Evolutionary conservation across 2,329 filamentous ascomycete genomes (phyloP), one percentile per base, ranked within the genome.

Genomic region (Neofusicoccum sp.): DNA sequence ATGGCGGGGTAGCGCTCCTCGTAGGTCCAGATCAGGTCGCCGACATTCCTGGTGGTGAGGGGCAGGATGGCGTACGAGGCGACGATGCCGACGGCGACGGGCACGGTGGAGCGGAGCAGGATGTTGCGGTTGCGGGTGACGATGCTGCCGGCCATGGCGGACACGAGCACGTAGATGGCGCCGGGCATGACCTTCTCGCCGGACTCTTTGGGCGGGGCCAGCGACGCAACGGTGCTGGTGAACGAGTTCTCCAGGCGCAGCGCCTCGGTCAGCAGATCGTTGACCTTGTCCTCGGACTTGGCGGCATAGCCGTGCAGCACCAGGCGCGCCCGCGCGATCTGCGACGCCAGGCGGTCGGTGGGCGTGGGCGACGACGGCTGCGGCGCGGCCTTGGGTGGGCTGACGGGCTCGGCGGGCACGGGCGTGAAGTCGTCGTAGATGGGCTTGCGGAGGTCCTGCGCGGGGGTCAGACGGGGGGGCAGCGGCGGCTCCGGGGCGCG

Each of bases 141-240:
- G 75, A 99, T 98, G 77, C 88, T 93, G 70, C 94, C 95, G 39
- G 95, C 92, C 93, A 99, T 97, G 71, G 92, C 89, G 45, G 93
- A 89, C 52, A 99, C 93, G 34, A 97, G 85, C 50, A 98, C 93
- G 80, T 98, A 98, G 69, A 98, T 87, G 64, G 88, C 84, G 31
- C 94, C 94, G 37, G 95, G 95, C 79, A 98, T 88, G 63, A 99
- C 85, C 74, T 88, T 88, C 83, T 99, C 95, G 75, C 91, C 91
- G 65, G 88, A 91, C 78, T 94, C 90, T 71, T 89, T 89, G 41
- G 93, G 83, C 34, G 95, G 95, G 22, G 93, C 95, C 43, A 99
- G 85, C 28, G 90, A 93, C 64, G 93, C 92, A 69, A 99, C 79
- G 65, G 95, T 98, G 78, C 85, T 86, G 71, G 94, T 96, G 81